A percentile compares a stretch with the other conserved stretches of the same genome.
Evolutionary conservation across 2,329 filamentous ascomycete species (phyloP).

Genomic region (Ceratocystis cubensis): DNA sequence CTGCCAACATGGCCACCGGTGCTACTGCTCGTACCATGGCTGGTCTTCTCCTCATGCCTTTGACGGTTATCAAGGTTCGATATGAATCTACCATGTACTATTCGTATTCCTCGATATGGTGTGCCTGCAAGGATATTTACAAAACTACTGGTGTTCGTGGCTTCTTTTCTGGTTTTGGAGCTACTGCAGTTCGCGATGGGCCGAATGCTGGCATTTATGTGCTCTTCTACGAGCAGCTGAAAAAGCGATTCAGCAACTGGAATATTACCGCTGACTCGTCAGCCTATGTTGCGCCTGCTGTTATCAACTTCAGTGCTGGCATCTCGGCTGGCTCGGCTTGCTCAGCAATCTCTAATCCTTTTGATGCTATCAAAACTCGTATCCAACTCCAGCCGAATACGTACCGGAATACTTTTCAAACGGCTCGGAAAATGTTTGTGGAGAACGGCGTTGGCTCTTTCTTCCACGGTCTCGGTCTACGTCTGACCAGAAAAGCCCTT

Average conservation of each 20-base stretch:
- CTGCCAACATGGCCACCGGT: conserved; percentile 74
- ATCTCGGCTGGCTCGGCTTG: conserved; percentile 69
- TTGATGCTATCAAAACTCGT: conserved; percentile 90
- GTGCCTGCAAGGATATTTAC: conserved; percentile 63
- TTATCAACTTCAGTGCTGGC: conserved; percentile 74
- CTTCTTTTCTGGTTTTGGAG: conserved; percentile 88
- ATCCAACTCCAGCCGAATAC: conserved; percentile 76
- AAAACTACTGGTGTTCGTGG: conserved; percentile 61
- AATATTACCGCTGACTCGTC: conserved; percentile 14
- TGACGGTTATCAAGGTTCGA: conserved; percentile 92
- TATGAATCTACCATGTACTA: conserved; percentile 82
- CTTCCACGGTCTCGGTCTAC: conserved; percentile 72
- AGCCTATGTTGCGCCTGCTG: conserved; percentile 16
- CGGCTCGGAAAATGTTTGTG: conserved; percentile 60
- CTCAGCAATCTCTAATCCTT: conserved; percentile 86
- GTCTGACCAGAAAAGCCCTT: conserved; percentile 82
- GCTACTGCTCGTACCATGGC: conserved; percentile 73
- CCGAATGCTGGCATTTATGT: conserved; percentile 94
- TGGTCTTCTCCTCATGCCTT: conserved; percentile 84
- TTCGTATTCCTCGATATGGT: conserved; percentile 59
- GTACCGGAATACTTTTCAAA: conserved; percentile 73
- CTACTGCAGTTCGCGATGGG: conserved; percentile 86
- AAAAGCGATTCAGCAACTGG: conserved; percentile 43
- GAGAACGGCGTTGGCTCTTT: conserved; percentile 72
- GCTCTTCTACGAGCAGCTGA: conserved; percentile 79